Base-by-base conservation (phyloP, 805 yeast genomes). In the Lipomyces yamanashiensis region DNA sequence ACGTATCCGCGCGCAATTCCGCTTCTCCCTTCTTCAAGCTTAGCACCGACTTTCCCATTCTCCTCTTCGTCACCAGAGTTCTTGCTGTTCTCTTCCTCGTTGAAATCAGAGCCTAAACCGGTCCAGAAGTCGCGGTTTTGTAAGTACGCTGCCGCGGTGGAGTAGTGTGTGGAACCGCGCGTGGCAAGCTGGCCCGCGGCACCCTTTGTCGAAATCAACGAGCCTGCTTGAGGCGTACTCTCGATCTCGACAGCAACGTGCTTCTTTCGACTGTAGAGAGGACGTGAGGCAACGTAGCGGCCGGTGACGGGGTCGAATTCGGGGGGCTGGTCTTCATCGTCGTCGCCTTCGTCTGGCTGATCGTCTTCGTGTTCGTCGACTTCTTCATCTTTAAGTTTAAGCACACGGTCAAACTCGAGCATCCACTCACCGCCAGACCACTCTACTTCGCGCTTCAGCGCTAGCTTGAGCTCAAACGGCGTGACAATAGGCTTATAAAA, bases 351-450 rank as follows among this genome's bases (percentile, higher is more conserved):
- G 1, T 71, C 72, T 7, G 66, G 68, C 10, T 37, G 34, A 9
- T 54, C 62, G 2, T 72, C 77, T 45, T 57, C 52, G 9, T 56
- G 63, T 3, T 72, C 78, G 9, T 71, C 70, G 10, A 62, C 70
- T 9, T 59, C 58, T 5, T 59, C 70, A 15, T 64, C 66, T 21
- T 44, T 40, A 10, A 33, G 41, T 19, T 62, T 59, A 40, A 86
- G 72, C 3, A 87, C 78, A 2, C 85, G 81, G 45, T 83, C 84
- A 75, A 92, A 92, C 70, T 89, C 95, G 0, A 91, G 85, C 10
- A 89, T 83, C 98, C 99, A 95, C 69, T 88, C 83, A 0, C 98
- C 98, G 0, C 96, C 87, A 1, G 52, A 48, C 99, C 99, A 95
- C 0, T 85, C 80, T 23, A 90, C 80, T 67, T 88, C 91, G 28